Conservation (phyloP, 805 yeast species). For the Torulaspora indica region DNA sequence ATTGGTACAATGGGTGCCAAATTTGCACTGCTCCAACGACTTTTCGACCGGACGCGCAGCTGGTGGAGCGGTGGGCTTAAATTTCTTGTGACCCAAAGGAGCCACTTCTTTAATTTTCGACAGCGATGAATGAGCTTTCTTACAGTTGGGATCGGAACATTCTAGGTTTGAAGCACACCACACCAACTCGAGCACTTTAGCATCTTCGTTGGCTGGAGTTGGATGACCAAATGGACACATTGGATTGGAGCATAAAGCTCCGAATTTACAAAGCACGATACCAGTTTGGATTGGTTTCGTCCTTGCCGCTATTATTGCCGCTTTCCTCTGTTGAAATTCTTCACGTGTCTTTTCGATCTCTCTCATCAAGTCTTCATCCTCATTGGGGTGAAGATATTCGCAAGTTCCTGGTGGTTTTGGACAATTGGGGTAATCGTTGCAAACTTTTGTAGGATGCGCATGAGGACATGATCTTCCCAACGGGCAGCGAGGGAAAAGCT, state of each 20-base stretch:
- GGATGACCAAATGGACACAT: slow-evolving; percentile 90
- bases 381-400: slow-evolving; percentile 75
- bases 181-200: slow-evolving; percentile 58
- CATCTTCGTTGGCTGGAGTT: slow-evolving; percentile 74
- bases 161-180: slow-evolving; percentile 73
- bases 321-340: slow-evolving; percentile 45
- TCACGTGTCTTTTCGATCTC: slow-evolving; percentile 60
- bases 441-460: slow-evolving; percentile 75
- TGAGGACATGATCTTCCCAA: slow-evolving; percentile 59
- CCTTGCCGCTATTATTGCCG: slow-evolving; percentile 35
- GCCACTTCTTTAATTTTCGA: slow-evolving; percentile 41
- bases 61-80: slow-evolving; percentile 10
- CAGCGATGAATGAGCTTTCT: slow-evolving; percentile 80
- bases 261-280: slow-evolving; percentile 68
- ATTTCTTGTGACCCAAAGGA: slow-evolving; percentile 31
- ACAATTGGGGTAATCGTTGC: slow-evolving; percentile 74
- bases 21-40: slow-evolving; percentile 77
- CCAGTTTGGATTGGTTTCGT: slow-evolving; percentile 42
- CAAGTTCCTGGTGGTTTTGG: slow-evolving; percentile 78
- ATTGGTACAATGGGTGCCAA: slow-evolving; percentile 70
- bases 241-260: slow-evolving; percentile 67
- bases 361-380: slow-evolving; percentile 68
- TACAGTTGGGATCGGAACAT: slow-evolving; percentile 60
- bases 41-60: slow-evolving; percentile 39
- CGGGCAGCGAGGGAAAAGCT: slow-evolving; percentile 65